These are phyloP conservation scores for Kluyveromyces starmeri DNA, from an alignment of 805 yeast species.

Conservation along the genomic window DNA sequence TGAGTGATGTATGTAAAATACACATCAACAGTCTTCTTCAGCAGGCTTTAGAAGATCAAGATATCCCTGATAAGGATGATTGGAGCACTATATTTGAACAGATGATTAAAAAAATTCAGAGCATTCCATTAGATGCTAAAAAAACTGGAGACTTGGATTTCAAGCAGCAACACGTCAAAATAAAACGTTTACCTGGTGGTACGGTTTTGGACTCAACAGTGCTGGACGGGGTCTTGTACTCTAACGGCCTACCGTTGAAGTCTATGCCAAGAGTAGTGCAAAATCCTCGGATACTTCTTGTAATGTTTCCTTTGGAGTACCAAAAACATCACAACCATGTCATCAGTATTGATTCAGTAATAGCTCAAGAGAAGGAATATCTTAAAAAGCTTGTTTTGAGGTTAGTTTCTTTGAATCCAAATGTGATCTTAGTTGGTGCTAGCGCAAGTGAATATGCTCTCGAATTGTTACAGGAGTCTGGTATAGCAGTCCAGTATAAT, in stretches of 20 bases:
- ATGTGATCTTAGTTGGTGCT: constrained; percentile 67
- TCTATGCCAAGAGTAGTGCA: constrained; percentile 58
- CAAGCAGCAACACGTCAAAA: constrained; percentile 70
- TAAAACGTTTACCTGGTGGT: constrained; percentile 80
- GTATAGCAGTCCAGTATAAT: constrained; percentile 72
- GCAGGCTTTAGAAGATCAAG: constrained; percentile 57
- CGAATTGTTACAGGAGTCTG: constrained; percentile 58
- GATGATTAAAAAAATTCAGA: constrained; percentile 46
- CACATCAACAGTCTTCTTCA: constrained; percentile 44
- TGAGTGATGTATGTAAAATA: constrained; percentile 30
- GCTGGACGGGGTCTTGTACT: constrained; percentile 74
- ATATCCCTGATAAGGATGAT: constrained; percentile 35
- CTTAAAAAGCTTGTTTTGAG: constrained; percentile 73
- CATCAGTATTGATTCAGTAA: constrained; percentile 71
- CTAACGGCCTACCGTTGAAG: constrained; percentile 73
- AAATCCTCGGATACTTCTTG: constrained; percentile 68
- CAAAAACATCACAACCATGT: constrained; percentile 67
- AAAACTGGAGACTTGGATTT: constrained; percentile 74
- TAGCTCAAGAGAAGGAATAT: constrained; percentile 83
- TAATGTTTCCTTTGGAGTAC: constrained; percentile 87
- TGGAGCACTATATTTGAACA: constrained; percentile 54
- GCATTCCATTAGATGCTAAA: constrained; percentile 48
- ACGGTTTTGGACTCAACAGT: constrained; percentile 46
- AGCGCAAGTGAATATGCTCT: constrained; percentile 78
- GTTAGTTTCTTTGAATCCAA: constrained; percentile 68